phyloP scores from a whole-genome alignment of 495 filamentous ascomycete genomes.

The Trichodelitschia bisporula region DNA sequence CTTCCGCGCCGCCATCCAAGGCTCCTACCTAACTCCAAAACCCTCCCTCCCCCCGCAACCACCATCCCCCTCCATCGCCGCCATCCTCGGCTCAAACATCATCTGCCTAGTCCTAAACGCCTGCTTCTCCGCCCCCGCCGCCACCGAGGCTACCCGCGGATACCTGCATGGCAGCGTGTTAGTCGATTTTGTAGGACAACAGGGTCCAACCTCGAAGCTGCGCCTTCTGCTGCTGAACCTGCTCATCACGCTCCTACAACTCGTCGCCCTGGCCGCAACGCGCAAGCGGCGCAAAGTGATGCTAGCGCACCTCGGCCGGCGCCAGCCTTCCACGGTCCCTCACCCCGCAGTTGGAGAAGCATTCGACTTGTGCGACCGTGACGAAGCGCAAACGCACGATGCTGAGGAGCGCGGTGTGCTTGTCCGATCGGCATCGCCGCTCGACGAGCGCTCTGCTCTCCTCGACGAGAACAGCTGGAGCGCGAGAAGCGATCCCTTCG shows the following conservation, averaged over 20 bases:
- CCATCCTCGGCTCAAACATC: conserved; percentile 43
- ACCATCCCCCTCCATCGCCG: conserved; percentile 31
- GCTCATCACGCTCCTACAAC: conserved; percentile 38
- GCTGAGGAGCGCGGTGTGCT: conserved; percentile 59
- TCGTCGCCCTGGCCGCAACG: conserved; percentile 49
- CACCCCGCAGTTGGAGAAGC: too few relatives aligned
- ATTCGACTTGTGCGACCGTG: background rate
- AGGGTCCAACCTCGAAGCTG: conserved; percentile 40
- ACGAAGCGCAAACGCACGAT: conserved; percentile 27
- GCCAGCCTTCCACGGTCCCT: conserved; percentile 4
- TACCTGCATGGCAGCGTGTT: conserved; percentile 70
- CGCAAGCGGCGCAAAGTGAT: conserved; percentile 30
- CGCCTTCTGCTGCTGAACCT: conserved; percentile 39
- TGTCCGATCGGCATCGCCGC: conserved; percentile 19
- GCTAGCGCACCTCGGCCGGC: conserved; percentile 12
- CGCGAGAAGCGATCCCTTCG: too few relatives aligned
- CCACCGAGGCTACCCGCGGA: conserved; percentile 49
- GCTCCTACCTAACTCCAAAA: conserved; percentile 60
- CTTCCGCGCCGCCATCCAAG: conserved; percentile 43
- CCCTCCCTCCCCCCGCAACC: conserved; percentile 36
- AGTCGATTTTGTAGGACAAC: conserved; percentile 74
- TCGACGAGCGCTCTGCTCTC: conserved; percentile 5
- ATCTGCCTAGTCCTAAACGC: conserved; percentile 52
- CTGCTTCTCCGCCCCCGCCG: conserved; percentile 31
- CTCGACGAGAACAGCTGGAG: conserved; percentile 7